phyloP scores from a whole-genome alignment of 2,329 filamentous ascomycete species.

The Alternaria alternata region DNA sequence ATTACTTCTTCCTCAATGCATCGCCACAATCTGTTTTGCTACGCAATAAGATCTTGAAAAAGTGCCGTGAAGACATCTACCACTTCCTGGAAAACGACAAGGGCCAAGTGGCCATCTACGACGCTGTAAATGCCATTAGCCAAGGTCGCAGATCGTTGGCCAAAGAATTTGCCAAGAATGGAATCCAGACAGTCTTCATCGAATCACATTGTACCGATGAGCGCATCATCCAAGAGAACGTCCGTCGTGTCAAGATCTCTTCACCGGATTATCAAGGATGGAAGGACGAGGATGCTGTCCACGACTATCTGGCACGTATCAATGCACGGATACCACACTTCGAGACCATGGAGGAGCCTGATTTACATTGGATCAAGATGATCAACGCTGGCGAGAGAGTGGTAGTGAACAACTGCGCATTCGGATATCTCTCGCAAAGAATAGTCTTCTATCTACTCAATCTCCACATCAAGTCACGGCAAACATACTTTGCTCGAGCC shows the following conservation, averaged over 20 bases:
- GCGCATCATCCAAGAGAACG: constrained; percentile 93
- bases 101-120: constrained; percentile 97
- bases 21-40: constrained; percentile 91
- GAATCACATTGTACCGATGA: constrained; percentile 96
- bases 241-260: constrained; percentile 95
- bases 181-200: constrained; percentile 94
- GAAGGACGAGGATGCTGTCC: constrained; percentile 89
- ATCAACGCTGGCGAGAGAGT: constrained; percentile 95
- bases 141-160: constrained; percentile 82
- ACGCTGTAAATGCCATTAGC: constrained; percentile 93
- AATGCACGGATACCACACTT: constrained; percentile 93
- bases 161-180: constrained; percentile 97
- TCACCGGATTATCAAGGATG: constrained; percentile 96
- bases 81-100: constrained; percentile 96
- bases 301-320: constrained; percentile 89
- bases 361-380: constrained; percentile 99
- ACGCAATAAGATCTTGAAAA: constrained; percentile 96
- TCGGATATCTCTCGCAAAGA: constrained; percentile 93
- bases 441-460: constrained; percentile 99
- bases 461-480: constrained; percentile 92
- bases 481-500: constrained; percentile 90
- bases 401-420: constrained; percentile 95
- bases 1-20: constrained; percentile 97
- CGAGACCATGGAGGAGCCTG: constrained; percentile 92
- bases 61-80: constrained; percentile 96